Evolutionary conservation across 371 early-diverging fungal genomes (phyloP).

Genomic region (Mucor saturninus): DNA sequence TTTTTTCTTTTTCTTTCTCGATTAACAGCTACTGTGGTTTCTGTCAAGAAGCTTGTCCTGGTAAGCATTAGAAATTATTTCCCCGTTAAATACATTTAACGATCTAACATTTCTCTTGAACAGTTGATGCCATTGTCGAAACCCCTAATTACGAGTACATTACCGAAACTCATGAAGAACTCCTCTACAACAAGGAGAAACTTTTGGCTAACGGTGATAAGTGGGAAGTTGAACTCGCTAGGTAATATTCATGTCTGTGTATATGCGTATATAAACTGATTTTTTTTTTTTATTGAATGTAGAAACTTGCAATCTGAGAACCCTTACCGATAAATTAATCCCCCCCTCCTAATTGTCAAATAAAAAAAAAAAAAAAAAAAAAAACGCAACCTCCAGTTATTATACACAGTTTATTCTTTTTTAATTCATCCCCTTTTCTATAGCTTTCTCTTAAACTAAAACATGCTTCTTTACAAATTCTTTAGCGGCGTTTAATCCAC

Average conservation of each 20-base stretch:
- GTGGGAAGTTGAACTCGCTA: slow-evolving; percentile 93
- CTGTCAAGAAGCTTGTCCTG: slow-evolving; percentile 84
- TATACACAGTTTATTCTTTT: background rate
- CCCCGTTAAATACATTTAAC: background rate
- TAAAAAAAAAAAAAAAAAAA: slow-evolving; percentile 4
- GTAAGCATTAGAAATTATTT: slow-evolving; percentile 22
- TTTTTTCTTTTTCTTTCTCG: slow-evolving; percentile 30
- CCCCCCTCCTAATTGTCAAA: slow-evolving; percentile 3
- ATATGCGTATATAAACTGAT: background rate
- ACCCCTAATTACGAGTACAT: slow-evolving; percentile 96
- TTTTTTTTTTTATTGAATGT: slow-evolving; percentile 3
- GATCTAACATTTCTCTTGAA: background rate
- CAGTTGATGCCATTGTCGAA: slow-evolving; percentile 98
- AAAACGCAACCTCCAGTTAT: background rate
- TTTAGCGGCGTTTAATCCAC: slow-evolving; percentile 30
- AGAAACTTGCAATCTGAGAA: slow-evolving; percentile 66
- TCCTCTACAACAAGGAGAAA: slow-evolving; percentile 98
- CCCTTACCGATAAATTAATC: slow-evolving; percentile 62
- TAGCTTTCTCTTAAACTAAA: slow-evolving; percentile 9
- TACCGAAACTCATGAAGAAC: slow-evolving; percentile 96
- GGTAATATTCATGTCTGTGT: slow-evolving; percentile 35
- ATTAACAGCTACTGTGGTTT: slow-evolving; percentile 85
- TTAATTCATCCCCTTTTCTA: background rate
- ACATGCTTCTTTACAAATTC: slow-evolving; percentile 32
- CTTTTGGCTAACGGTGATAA: slow-evolving; percentile 97